A percentile compares a stretch with the other conserved stretches of the same genome.
These are phyloP conservation scores for Solanum corneliomulleri DNA, from an alignment of 257 asterid species.

Conservation along the genomic window DNA sequence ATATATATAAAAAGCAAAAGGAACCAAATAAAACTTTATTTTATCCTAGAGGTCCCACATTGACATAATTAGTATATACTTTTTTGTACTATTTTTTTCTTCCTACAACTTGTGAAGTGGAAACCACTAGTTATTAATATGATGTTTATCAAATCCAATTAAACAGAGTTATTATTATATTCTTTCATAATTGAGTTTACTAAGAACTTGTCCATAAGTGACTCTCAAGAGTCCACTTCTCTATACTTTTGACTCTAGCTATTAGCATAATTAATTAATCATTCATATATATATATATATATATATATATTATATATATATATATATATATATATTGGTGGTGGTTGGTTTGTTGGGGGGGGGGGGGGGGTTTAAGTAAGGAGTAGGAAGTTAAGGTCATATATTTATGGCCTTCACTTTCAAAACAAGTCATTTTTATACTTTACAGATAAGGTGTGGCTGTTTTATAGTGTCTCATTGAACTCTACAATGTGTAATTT, in stretches of 20 bases:
- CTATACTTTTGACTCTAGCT: not conserved
- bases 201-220: not conserved
- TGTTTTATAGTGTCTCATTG: not conserved
- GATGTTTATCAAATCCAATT: constrained; percentile 13
- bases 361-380: too few species aligned
- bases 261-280: not conserved
- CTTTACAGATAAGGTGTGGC: constrained; percentile 12
- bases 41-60: not conserved
- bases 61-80: not conserved
- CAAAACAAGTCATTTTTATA: constrained; percentile 12
- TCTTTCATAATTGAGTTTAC: not conserved
- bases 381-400: not conserved
- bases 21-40: not conserved
- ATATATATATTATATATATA: not conserved
- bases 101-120: not conserved
- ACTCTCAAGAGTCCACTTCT: not conserved
- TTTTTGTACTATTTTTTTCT: not conserved
- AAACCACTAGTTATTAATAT: not conserved
- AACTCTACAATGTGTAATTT: not conserved
- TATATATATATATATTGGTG: not conserved
- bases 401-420: not conserved
- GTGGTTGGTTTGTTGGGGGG: too few species aligned
- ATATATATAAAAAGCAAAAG: not conserved
- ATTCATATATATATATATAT: not conserved
- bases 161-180: not conserved